Percentiles rank a stretch among this genome's conserved stretches.
These are phyloP conservation scores for Cystobasidiopsis lactophilus DNA, from an alignment of 768 basidiomycete genomes.

Conservation along the genomic window DNA sequence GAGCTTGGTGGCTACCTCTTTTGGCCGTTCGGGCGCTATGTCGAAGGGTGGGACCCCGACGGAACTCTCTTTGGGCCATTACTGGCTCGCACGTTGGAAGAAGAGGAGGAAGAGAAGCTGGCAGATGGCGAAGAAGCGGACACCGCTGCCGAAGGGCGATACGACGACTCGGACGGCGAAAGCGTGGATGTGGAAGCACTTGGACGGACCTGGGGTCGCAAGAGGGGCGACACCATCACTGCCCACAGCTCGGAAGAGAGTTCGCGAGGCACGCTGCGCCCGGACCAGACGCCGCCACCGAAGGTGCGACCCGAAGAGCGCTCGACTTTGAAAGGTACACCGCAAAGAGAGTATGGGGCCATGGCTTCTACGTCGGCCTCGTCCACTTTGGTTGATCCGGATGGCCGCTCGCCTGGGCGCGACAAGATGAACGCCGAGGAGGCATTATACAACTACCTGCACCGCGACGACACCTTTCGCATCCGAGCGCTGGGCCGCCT, in stretches of 20 bases:
- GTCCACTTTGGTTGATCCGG: neutral
- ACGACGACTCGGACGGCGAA: constrained; percentile 26
- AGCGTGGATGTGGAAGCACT: constrained; percentile 16
- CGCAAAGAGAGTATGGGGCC: neutral
- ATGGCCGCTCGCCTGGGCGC: neutral
- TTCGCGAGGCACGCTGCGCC: neutral
- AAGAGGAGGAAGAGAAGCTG: constrained; percentile 20
- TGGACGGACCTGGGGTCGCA: neutral
- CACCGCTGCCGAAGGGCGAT: constrained; percentile 23
- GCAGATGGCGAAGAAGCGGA: constrained; percentile 27
- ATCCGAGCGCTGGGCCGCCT: constrained; percentile 18
- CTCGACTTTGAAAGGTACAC: neutral
- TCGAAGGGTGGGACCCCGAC: constrained; percentile 45
- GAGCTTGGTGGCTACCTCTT: constrained; percentile 89
- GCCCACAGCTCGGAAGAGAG: neutral
- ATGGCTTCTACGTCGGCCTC: neutral
- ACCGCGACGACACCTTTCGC: constrained; percentile 9
- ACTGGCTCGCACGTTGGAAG: constrained; percentile 21
- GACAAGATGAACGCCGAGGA: neutral
- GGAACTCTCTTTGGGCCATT: constrained; percentile 22
- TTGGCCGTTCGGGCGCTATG: constrained; percentile 96
- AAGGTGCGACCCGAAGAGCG: neutral
- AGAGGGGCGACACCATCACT: neutral
- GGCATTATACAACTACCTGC: neutral
- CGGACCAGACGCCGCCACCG: neutral